Evolutionary conservation across 192 early-diverging fungal species (phyloP).

Genomic region (Umbelopsis isabellina): DNA sequence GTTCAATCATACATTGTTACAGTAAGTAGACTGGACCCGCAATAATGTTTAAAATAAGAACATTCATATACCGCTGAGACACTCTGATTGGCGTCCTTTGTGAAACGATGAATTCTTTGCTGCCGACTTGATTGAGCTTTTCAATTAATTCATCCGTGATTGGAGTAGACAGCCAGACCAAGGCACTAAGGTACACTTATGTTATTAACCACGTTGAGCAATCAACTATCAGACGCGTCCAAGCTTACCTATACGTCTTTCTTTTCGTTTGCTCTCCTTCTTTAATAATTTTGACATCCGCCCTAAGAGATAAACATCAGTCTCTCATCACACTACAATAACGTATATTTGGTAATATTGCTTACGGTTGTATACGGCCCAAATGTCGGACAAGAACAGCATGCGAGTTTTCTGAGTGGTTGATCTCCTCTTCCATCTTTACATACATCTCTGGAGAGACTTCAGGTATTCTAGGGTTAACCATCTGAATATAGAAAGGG

Average conservation of each 20-base stretch:
- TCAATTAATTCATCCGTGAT: slow-evolving; percentile 56
- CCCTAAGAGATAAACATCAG: slow-evolving; percentile 28
- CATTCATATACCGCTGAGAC: slow-evolving; percentile 58
- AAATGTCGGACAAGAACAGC: slow-evolving; percentile 60
- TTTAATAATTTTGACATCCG: slow-evolving; percentile 66
- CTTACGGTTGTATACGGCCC: slow-evolving; percentile 48
- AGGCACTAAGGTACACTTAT: slow-evolving; percentile 51
- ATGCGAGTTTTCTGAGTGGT: slow-evolving; percentile 37
- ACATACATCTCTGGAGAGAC: slow-evolving; percentile 43
- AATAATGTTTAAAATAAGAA: not conserved
- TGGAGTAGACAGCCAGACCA: slow-evolving; percentile 67
- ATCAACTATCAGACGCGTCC: not conserved
- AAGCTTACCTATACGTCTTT: slow-evolving; percentile 63
- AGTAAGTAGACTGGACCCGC: not conserved
- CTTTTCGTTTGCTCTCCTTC: slow-evolving; percentile 76
- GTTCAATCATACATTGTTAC: not conserved
- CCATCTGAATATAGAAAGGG: slow-evolving; percentile 89
- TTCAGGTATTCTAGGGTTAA: slow-evolving; percentile 69
- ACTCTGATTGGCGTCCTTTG: slow-evolving; percentile 79
- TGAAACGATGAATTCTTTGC: slow-evolving; percentile 52
- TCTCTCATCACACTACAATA: not conserved
- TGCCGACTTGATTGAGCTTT: slow-evolving; percentile 54
- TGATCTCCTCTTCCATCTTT: slow-evolving; percentile 51
- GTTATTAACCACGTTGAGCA: too few relatives aligned
- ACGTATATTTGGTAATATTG: not conserved